phyloP scores from a whole-genome alignment of 164 flowering plant species.

The Berberis thunbergii region DNA sequence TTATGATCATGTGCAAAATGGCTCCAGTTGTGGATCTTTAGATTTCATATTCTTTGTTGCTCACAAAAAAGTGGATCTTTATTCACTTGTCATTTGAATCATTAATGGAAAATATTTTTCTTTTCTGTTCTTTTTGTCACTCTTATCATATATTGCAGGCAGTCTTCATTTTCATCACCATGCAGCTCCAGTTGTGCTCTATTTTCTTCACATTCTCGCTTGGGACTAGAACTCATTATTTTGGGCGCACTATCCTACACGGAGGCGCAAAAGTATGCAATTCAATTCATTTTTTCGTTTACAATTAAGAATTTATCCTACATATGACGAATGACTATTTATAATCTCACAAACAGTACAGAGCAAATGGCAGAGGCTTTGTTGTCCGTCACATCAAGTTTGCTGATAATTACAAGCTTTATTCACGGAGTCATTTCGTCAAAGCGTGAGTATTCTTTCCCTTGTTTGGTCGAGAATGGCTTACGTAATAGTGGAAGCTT shows the following conservation, averaged over 20 bases:
- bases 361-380: conserved; percentile 98
- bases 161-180: conserved; percentile 80
- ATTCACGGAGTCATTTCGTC: conserved; percentile 94
- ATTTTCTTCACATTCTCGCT: conserved; percentile 96
- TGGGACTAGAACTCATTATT: conserved; percentile 96
- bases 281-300: not conserved
- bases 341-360: conserved; percentile 40
- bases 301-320: not conserved
- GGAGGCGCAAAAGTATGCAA: conserved; percentile 92
- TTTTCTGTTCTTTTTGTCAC: not conserved
- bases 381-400: conserved; percentile 96
- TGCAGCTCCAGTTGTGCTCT: conserved; percentile 96
- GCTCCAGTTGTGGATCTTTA: too few species aligned
- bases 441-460: conserved; percentile 67
- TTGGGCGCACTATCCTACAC: conserved; percentile 96
- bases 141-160: conserved; percentile 46
- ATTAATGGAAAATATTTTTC: too few species aligned
- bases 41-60: too few species aligned
- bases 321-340: not conserved
- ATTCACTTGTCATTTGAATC: too few species aligned
- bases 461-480: too few species aligned
- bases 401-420: conserved; percentile 95
- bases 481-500: too few species aligned
- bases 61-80: too few species aligned
- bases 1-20: too few species aligned